Percentiles rank a stretch among this genome's conserved stretches.
Evolutionary conservation across 1,284 basidiomycete genomes (phyloP).

Genomic region (Prillingera fragicola): DNA sequence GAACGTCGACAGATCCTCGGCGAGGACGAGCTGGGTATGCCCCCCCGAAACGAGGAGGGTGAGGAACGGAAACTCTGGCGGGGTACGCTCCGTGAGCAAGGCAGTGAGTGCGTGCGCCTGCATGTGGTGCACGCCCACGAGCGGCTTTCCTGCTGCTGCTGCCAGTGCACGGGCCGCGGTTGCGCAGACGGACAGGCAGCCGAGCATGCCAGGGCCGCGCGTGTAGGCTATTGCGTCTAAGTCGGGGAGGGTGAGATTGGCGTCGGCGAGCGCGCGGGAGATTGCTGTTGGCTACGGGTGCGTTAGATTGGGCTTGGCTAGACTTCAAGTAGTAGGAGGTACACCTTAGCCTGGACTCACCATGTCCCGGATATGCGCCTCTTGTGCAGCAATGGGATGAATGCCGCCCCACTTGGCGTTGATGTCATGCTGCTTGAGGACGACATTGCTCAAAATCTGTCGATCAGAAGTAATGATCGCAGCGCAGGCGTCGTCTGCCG

Average conservation of each 20-base stretch:
- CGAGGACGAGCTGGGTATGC: slow-evolving; percentile 80
- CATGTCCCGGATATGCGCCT: slow-evolving; percentile 63
- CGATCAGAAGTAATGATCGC: slow-evolving; percentile 67
- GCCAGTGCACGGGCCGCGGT: slow-evolving; percentile 77
- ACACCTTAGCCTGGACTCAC: slow-evolving; percentile 47
- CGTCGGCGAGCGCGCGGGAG: slow-evolving; percentile 60
- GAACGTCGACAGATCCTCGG: slow-evolving; percentile 57
- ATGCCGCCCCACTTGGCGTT: slow-evolving; percentile 65
- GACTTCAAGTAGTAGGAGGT: no score
- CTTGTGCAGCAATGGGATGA: slow-evolving; percentile 69
- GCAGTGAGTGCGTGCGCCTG: slow-evolving; percentile 91
- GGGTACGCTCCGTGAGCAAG: slow-evolving; percentile 58
- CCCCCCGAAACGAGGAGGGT: slow-evolving; percentile 83
- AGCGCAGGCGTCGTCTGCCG: slow-evolving; percentile 84
- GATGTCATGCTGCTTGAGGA: slow-evolving; percentile 65
- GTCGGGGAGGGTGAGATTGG: slow-evolving; percentile 56
- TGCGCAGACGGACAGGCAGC: slow-evolving; percentile 69
- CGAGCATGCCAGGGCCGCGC: slow-evolving; percentile 78
- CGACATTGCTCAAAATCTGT: slow-evolving; percentile 70
- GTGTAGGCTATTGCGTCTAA: slow-evolving; percentile 87
- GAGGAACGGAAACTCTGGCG: slow-evolving; percentile 75
- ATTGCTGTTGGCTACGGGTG: slow-evolving; percentile 65
- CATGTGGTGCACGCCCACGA: slow-evolving; percentile 93
- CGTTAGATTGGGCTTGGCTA: no score
- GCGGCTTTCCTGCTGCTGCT: slow-evolving; percentile 65